Evolutionary conservation across 2,329 filamentous ascomycete genomes (phyloP), one percentile per base, ranked within the genome.

Genomic region (Cadophora gregata): DNA sequence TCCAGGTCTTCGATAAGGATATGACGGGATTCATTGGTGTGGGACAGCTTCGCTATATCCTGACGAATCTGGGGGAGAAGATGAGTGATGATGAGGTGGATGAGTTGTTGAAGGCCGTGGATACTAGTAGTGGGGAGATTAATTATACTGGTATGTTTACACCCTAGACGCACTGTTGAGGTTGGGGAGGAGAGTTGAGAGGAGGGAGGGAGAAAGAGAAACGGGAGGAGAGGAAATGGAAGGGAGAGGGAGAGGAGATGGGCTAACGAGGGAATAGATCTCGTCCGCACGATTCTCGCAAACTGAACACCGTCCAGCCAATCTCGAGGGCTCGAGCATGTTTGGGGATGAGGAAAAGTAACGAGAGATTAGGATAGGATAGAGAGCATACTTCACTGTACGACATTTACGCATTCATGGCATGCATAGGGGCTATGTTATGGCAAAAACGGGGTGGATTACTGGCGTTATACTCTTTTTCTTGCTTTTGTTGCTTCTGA

Each of bases 1-100:
- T 99, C 85, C 96, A 99, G 81, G 96, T 99, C 63, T 99, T 99
- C 76, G 96, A 99, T 83, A 99, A 99, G 83, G 96, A 99, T 80
- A 91, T 97, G 88, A 97, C 93, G 68, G 96, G 96, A 62, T 97
- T 94, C 81, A 98, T 99, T 79, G 96, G 95, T 65, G 95, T 98
- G 71, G 96, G 96, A 66, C 96, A 99, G 83, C 87, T 99, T 80
- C 92, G 97, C 82, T 99, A 99, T 83, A 95, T 99, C 79, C 83
- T 99, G 77, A 99, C 96, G 65, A 98, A 98, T 79, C 83, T 99
- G 75, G 96, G 96, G 76, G 96, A 99, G 90, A 98, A 98, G 86
- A 97, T 99, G 93, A 93, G 91, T 69, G 95, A 99, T 76, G 96
- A 98, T 71, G 96, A 99, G 85, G 96, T 99, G 59, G 95, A 98